Conservation (phyloP, 352 stramenopile species). For the Pythium rhizo-oryzae region DNA sequence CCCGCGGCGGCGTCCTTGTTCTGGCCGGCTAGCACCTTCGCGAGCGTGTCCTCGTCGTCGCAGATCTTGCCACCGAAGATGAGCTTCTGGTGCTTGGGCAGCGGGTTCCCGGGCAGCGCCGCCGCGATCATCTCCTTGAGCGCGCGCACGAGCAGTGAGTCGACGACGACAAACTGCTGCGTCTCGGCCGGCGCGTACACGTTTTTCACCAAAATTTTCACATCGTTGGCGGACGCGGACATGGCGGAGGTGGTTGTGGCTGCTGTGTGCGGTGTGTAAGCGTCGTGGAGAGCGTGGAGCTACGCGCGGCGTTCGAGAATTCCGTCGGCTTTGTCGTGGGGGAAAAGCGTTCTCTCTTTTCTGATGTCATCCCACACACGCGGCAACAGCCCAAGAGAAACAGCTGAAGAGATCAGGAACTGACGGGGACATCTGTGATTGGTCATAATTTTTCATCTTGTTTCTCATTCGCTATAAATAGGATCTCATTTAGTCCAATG, state of each 20-base stretch:
- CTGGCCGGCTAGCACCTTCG: slow-evolving; percentile 39
- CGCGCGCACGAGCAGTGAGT: slow-evolving; percentile 43
- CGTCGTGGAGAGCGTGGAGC: neutral
- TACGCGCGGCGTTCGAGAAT: neutral
- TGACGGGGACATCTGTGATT: slow-evolving; percentile 1
- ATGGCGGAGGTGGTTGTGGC: neutral
- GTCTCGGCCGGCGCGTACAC: slow-evolving; percentile 70
- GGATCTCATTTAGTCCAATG: neutral
- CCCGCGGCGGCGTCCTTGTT: slow-evolving; percentile 12
- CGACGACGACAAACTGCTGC: slow-evolving; percentile 45
- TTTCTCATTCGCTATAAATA: neutral
- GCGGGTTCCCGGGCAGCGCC: slow-evolving; percentile 48
- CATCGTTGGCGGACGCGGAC: slow-evolving; percentile 14
- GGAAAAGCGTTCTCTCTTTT: neutral
- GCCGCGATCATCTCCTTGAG: slow-evolving; percentile 65
- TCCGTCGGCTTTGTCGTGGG: neutral
- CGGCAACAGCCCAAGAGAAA: slow-evolving; percentile 19
- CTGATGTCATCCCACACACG: slow-evolving; percentile 27
- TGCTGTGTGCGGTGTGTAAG: neutral
- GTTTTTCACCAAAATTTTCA: slow-evolving; percentile 81
- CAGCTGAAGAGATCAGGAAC: slow-evolving; percentile 8
- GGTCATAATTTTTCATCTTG: neutral
- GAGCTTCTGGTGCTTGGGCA: slow-evolving; percentile 68
- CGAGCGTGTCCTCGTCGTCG: slow-evolving; percentile 55
- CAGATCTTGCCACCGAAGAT: slow-evolving; percentile 91